Evolutionary conservation across 176 grass and related monocot species (phyloP).

Genomic region (Eleusine coracana): DNA sequence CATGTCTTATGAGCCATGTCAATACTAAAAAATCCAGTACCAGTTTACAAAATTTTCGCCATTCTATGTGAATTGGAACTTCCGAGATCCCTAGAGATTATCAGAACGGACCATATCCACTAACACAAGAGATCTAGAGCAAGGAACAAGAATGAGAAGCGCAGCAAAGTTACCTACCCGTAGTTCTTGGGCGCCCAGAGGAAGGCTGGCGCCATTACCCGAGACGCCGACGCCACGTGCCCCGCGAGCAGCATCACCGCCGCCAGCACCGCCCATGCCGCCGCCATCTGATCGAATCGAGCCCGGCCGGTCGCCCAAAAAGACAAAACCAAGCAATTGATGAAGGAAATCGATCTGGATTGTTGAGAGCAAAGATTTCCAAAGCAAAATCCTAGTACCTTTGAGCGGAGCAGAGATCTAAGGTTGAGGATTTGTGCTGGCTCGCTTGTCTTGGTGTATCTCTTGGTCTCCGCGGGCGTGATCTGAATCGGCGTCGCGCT

Average conservation of each 20-base stretch:
- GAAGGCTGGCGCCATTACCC: slow-evolving; percentile 63
- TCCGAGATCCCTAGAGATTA: not conserved
- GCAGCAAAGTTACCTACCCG: slow-evolving; percentile 49
- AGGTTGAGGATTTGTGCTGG: slow-evolving; percentile 17
- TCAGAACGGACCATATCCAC: not conserved
- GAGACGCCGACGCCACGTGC: slow-evolving; percentile 15
- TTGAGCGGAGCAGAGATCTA: slow-evolving; percentile 1
- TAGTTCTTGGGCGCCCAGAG: slow-evolving; percentile 75
- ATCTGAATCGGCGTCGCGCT: slow-evolving; percentile 25
- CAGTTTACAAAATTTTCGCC: not conserved
- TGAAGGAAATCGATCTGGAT: not conserved
- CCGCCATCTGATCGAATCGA: slow-evolving; percentile 45
- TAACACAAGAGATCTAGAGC: not conserved
- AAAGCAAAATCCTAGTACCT: slow-evolving; percentile 40
- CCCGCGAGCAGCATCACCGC: slow-evolving; percentile 35
- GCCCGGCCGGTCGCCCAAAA: not conserved
- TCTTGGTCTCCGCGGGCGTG: slow-evolving; percentile 20
- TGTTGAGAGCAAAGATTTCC: not conserved
- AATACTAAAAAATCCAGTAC: not conserved
- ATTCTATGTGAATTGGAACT: not conserved
- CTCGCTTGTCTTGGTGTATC: not conserved
- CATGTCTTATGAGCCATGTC: not conserved
- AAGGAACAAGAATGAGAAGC: not conserved
- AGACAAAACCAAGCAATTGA: not conserved
- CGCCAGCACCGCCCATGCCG: slow-evolving; percentile 36